phyloP scores from a whole-genome alignment of 176 grass and related monocot species.

The Phragmites australis region DNA sequence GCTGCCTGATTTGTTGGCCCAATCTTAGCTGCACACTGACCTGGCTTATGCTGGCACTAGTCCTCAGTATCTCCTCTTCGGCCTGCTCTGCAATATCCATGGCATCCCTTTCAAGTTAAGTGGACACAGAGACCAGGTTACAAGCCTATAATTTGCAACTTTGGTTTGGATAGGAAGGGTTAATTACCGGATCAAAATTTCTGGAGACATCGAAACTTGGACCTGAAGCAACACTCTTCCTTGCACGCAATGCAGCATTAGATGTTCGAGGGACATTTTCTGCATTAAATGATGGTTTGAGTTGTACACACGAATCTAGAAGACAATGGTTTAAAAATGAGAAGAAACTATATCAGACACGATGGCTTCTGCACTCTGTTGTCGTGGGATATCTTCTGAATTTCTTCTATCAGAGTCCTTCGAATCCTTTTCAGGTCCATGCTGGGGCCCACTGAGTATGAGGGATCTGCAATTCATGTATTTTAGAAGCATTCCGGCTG shows the following conservation, averaged over 20 bases:
- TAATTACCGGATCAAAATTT: conserved; percentile 78
- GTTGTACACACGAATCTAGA: background rate
- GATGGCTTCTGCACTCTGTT: conserved; percentile 73
- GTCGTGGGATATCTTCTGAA: conserved; percentile 50
- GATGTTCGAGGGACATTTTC: conserved; percentile 83
- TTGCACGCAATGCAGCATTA: conserved; percentile 82
- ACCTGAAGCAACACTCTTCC: conserved; percentile 72
- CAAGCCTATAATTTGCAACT: background rate
- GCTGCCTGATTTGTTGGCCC: conserved; percentile 62
- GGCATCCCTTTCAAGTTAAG: conserved; percentile 64
- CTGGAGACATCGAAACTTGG: conserved; percentile 74
- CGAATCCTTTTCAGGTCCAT: conserved; percentile 31
- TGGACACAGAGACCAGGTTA: conserved; percentile 20
- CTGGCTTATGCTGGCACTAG: conserved; percentile 73
- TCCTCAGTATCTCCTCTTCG: conserved; percentile 72
- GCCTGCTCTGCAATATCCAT: conserved; percentile 74
- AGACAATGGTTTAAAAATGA: conserved; percentile 63
- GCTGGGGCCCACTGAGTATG: conserved; percentile 46
- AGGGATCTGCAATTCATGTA: conserved; percentile 68
- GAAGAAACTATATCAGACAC: conserved; percentile 72
- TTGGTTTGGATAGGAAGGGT: background rate
- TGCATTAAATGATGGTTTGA: conserved; percentile 42
- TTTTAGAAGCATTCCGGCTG: conserved; percentile 35
- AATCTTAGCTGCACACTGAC: conserved; percentile 80
- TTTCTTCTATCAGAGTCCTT: conserved; percentile 37